These are phyloP conservation scores for Moesziomyces antarcticus DNA, from an alignment of 1,284 basidiomycete species.

Conservation along the genomic window DNA sequence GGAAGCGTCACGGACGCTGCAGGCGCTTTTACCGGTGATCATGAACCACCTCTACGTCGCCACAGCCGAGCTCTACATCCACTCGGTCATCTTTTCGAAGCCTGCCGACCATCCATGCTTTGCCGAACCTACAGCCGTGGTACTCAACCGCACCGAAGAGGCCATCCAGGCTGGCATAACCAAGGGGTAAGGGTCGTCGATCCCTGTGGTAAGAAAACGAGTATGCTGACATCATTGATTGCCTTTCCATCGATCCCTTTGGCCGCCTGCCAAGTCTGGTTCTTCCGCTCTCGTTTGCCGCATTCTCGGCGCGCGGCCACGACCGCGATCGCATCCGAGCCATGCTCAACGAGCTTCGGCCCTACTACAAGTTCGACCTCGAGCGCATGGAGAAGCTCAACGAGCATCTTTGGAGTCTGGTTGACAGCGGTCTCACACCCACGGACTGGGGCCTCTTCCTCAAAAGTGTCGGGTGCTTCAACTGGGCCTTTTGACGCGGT, in stretches of 20 bases:
- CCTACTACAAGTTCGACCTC: constrained; percentile 49
- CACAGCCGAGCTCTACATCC: constrained; percentile 43
- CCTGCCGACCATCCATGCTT: constrained; percentile 43
- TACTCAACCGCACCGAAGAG: constrained; percentile 37
- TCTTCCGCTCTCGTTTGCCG: constrained; percentile 39
- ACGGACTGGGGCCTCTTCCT: constrained; percentile 42
- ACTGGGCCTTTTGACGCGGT: constrained; percentile 33
- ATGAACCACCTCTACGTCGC: constrained; percentile 47
- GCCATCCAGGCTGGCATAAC: constrained; percentile 41
- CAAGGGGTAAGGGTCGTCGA: constrained; percentile 21
- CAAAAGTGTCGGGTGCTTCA: constrained; percentile 50
- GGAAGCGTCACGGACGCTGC: constrained; percentile 29
- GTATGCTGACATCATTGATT: neutral
- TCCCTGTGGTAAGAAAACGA: neutral
- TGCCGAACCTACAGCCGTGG: constrained; percentile 27
- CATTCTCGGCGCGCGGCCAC: constrained; percentile 23
- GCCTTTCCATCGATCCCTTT: neutral
- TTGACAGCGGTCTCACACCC: constrained; percentile 37
- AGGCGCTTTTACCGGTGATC: constrained; percentile 30
- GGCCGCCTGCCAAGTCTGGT: constrained; percentile 9
- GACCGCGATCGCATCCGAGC: constrained; percentile 34
- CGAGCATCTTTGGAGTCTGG: constrained; percentile 45
- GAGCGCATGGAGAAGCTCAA: constrained; percentile 41
- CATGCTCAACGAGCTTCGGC: constrained; percentile 42
- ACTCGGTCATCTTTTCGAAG: constrained; percentile 45